Base-by-base conservation (phyloP, 2,329 filamentous ascomycete genomes). In the Pseudocercospora musae region DNA sequence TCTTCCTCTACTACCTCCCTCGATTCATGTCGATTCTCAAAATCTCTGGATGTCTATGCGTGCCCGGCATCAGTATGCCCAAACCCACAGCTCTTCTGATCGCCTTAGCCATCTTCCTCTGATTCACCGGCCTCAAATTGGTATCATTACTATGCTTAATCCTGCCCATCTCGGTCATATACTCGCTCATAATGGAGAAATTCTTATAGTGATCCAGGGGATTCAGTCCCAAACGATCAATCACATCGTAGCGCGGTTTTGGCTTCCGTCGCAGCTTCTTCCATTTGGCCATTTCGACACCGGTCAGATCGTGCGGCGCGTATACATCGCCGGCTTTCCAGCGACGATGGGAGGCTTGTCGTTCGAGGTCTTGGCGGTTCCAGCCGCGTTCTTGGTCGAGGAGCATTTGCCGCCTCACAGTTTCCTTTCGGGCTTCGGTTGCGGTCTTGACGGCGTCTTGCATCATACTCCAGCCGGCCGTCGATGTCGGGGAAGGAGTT, bases 131-230 rank as follows among this genome's bases (percentile, higher is more conserved):
- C 61, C 91, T 85, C 64, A 99, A 81, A 13, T 91, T 92, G 0
- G 93, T 98, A 23, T 88, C 81, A 5, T 77, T 83, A n/a, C 85
- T 82, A 75, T 89, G 87, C 78, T 87, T 90, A 76, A 99, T 97
- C 63, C 92, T 87, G 56, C 94, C 95, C 79, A 91, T 90, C 10
- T 88, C 79, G 0, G 90, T 92, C 72, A 95, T 89, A 76, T 90
- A 97, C 76, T 97, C 92, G 31, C 90, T 90, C 78, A 98, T 89
- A 64, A 99, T 86, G 40, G 90, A 87, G 76, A 96, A 96, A 79
- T 99, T 99, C 92, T 92, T 92, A 79, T 98, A 99, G 78, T 95
- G 86, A 68, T 90, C 85, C 62, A 95, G 70, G 13, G 95, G 94
- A 69, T 92, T 89, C 63, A 97, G 81, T 21, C 88, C 89, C 73